phyloP scores from a whole-genome alignment of 768 basidiomycete genomes.

The Boletellus ananas region DNA sequence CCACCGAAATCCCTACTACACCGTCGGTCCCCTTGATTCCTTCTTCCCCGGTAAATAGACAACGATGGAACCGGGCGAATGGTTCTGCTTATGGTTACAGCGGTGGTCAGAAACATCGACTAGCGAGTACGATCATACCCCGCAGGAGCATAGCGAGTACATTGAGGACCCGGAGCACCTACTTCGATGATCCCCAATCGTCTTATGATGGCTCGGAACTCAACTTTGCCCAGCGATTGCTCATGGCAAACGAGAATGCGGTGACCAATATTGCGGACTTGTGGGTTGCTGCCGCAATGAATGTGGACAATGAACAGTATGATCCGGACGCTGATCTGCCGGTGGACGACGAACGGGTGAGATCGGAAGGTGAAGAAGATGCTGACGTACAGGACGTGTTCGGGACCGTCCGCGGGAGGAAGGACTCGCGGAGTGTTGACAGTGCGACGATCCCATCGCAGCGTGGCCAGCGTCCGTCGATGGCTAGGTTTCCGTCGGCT shows the following conservation, averaged over 20 bases:
- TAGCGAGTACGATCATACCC: conserved; percentile 47
- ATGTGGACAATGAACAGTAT: conserved; percentile 85
- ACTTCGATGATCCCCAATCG: conserved; percentile 40
- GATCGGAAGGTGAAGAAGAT: conserved; percentile 46
- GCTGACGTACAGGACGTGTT: conserved; percentile 30
- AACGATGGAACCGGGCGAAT: conserved; percentile 53
- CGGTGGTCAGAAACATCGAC: conserved; percentile 49
- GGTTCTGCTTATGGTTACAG: conserved; percentile 82
- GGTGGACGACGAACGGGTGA: conserved; percentile 22
- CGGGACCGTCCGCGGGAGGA: conserved; percentile 16
- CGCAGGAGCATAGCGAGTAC: conserved; percentile 55
- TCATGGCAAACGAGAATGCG: conserved; percentile 93
- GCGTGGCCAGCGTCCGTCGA: conserved; percentile 20
- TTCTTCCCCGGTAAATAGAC: conserved; percentile 39
- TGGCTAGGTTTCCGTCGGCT: conserved; percentile 24
- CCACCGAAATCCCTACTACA: conserved; percentile 29
- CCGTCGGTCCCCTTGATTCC: conserved; percentile 46
- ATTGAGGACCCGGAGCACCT: conserved; percentile 49
- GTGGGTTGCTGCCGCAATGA: conserved; percentile 97
- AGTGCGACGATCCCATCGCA: conserved; percentile 22
- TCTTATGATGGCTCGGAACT: conserved; percentile 49
- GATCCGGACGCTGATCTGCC: conserved; percentile 34
- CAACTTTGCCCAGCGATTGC: conserved; percentile 82
- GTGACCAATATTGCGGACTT: conserved; percentile 94
- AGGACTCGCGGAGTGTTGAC: conserved; percentile 11